These are phyloP conservation scores for Fraxinus nigra DNA, from an alignment of 305 asterid genomes.

Conservation along the genomic window DNA sequence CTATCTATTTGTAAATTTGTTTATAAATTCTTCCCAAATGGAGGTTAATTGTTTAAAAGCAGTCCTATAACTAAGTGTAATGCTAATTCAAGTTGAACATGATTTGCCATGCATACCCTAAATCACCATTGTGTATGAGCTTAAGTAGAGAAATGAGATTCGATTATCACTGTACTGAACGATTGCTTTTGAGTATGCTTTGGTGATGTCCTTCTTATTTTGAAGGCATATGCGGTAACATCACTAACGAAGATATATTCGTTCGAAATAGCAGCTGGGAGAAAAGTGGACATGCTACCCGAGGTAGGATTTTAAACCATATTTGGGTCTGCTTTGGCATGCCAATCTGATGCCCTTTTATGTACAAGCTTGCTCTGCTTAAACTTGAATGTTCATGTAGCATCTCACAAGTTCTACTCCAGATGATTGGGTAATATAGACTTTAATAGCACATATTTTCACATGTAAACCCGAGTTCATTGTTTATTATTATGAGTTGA, in stretches of 20 bases:
- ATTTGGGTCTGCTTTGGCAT: slow-evolving; percentile 10
- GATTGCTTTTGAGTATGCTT: slow-evolving; percentile 10
- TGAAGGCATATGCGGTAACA: slow-evolving; percentile 85
- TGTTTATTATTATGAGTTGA: neutral
- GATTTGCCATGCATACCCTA: neutral
- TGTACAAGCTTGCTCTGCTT: neutral
- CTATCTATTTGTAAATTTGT: neutral
- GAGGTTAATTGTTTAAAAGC: neutral
- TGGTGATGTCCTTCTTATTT: slow-evolving; percentile 25
- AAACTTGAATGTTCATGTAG: neutral
- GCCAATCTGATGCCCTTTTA: neutral
- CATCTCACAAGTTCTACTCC: neutral
- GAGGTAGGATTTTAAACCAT: slow-evolving; percentile 57
- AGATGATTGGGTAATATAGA: neutral
- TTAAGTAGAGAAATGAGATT: neutral
- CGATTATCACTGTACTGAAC: neutral
- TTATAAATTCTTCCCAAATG: neutral
- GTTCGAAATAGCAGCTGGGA: slow-evolving; percentile 94
- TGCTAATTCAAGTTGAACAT: neutral
- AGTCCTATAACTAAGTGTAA: neutral
- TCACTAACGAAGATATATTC: slow-evolving; percentile 90
- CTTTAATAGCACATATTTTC: neutral
- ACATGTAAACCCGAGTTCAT: neutral
- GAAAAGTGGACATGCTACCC: slow-evolving; percentile 73
- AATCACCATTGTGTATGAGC: neutral